A percentile compares a stretch with the other conserved stretches of the same genome.
phyloP scores from a whole-genome alignment of 2,329 filamentous ascomycete species.

The Ophioceras dolichostomum region DNA sequence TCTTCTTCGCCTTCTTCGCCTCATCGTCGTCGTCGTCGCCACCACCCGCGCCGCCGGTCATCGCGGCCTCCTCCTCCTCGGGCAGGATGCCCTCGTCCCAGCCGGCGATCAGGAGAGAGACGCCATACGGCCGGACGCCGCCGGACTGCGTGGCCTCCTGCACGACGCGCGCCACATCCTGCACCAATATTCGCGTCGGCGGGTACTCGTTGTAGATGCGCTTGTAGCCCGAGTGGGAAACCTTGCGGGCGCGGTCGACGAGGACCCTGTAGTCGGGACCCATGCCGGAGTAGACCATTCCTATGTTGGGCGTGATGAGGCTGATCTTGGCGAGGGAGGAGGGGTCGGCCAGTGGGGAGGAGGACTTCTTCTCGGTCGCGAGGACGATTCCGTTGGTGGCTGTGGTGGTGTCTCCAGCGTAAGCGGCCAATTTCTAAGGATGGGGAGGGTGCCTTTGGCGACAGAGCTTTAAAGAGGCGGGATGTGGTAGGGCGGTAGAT shows the following conservation, averaged over 20 bases:
- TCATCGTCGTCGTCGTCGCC: constrained; percentile 38
- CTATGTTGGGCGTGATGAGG: constrained; percentile 96
- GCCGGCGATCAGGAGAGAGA: constrained; percentile 87
- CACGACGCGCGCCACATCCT: constrained; percentile 95
- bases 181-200: constrained; percentile 97
- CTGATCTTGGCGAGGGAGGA: constrained; percentile 94
- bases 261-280: constrained; percentile 95
- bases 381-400: constrained; percentile 98
- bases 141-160: constrained; percentile 98
- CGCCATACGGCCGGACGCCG: constrained; percentile 92
- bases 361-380: constrained; percentile 98
- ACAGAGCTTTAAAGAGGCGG: too few relatives aligned
- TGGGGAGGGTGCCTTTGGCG: too few relatives aligned
- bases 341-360: constrained; percentile 90
- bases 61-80: constrained; percentile 52
- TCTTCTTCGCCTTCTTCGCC: constrained; percentile 66
- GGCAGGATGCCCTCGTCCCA: constrained; percentile 97
- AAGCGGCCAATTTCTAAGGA: too few relatives aligned
- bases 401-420: too few relatives aligned
- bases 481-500: too few relatives aligned
- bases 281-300: constrained; percentile 99
- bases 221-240: constrained; percentile 97
- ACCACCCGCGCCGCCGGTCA: constrained; percentile 23
- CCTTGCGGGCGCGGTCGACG: constrained; percentile 95
- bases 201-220: constrained; percentile 99